A percentile compares a stretch with the other conserved stretches of the same genome.
phyloP scores from a whole-genome alignment of 768 basidiomycete genomes.

The Auricularia heimuer region DNA sequence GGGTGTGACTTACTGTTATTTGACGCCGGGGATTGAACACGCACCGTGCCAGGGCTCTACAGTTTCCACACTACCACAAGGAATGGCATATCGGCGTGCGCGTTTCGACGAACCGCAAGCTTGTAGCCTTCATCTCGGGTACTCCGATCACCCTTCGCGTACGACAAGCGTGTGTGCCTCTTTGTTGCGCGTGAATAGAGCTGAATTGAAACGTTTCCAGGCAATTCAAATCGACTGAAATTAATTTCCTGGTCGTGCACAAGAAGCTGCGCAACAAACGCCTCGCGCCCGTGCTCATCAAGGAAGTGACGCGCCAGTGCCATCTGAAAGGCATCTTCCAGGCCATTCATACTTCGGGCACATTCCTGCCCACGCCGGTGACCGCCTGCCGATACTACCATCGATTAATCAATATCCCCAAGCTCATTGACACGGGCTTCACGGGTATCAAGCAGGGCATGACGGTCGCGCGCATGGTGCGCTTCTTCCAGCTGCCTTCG shows the following conservation, averaged over 20 bases:
- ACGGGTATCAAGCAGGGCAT: constrained; percentile 75
- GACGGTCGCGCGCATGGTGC: constrained; percentile 88
- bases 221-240: constrained; percentile 67
- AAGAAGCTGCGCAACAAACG: constrained; percentile 96
- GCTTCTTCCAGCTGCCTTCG: constrained; percentile 56
- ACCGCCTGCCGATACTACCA: constrained; percentile 80
- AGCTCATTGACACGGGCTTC: constrained; percentile 85
- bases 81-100: constrained; percentile 98
- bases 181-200: background rate
- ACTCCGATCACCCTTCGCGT: constrained; percentile 83
- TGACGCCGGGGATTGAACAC: constrained; percentile 28
- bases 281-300: constrained; percentile 90
- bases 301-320: constrained; percentile 90
- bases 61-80: constrained; percentile 83
- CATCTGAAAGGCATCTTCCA: constrained; percentile 88
- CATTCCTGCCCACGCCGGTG: constrained; percentile 88
- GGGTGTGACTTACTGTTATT: no score
- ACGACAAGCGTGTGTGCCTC: constrained; percentile 56
- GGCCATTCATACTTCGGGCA: constrained; percentile 93
- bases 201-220: constrained; percentile 28
- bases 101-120: constrained; percentile 79
- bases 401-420: constrained; percentile 81
- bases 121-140: constrained; percentile 95
- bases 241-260: constrained; percentile 96
- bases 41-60: constrained; percentile 54